Conservation (phyloP, 1,139 yeast species). For the Blastobotrys ciferrii region DNA sequence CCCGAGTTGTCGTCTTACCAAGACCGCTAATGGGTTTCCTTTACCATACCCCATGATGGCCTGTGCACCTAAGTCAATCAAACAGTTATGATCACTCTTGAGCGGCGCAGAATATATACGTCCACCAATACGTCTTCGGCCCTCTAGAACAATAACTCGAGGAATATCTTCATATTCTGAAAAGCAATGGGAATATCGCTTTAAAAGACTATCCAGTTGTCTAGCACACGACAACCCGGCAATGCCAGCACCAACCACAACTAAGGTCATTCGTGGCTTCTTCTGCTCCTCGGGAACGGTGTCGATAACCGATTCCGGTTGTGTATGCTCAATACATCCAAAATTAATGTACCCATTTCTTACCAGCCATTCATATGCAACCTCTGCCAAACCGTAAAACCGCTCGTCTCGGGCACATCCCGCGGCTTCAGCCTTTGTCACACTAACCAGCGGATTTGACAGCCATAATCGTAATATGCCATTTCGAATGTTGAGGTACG, state of each 20-base stretch:
- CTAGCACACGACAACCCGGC: conserved; percentile 46
- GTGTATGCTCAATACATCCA: conserved; percentile 41
- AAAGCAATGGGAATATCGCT: conserved; percentile 37
- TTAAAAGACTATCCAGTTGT: conserved; percentile 40
- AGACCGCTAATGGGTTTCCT: conserved; percentile 43
- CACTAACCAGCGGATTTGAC: conserved; percentile 43
- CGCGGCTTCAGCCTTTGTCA: conserved; percentile 44
- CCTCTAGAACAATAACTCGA: conserved; percentile 41
- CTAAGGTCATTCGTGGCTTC: conserved; percentile 40
- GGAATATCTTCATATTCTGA: conserved; percentile 42
- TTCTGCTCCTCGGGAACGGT: conserved; percentile 27
- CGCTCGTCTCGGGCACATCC: conserved; percentile 44
- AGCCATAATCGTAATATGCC: conserved; percentile 46
- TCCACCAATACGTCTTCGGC: conserved; percentile 44
- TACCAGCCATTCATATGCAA: conserved; percentile 44
- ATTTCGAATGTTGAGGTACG: conserved; percentile 43
- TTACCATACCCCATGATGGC: conserved; percentile 43
- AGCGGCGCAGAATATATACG: conserved; percentile 42
- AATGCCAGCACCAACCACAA: conserved; percentile 44
- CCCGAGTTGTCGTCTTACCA: conserved; percentile 42
- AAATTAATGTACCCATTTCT: conserved; percentile 45
- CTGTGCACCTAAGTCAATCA: conserved; percentile 45
- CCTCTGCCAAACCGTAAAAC: conserved; percentile 42
- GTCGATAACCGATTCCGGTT: conserved; percentile 20
- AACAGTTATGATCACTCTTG: conserved; percentile 26